These are phyloP conservation scores for Vaccinium myrtillus DNA, from an alignment of 148 eudicot genomes.

Conservation along the genomic window DNA sequence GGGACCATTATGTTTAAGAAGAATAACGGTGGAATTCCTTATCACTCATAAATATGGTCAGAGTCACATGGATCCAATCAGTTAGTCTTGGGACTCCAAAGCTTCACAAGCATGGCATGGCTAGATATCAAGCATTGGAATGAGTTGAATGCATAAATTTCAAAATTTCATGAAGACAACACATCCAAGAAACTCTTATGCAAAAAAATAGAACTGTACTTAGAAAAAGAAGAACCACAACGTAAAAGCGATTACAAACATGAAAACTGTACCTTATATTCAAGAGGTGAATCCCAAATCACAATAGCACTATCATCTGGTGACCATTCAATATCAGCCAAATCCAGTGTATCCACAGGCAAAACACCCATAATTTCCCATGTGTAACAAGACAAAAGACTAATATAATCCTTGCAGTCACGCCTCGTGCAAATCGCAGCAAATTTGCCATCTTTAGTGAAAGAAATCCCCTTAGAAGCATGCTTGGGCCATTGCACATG, in stretches of 20 bases:
- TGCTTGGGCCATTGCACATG: slow-evolving; percentile 92
- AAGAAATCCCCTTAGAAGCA: slow-evolving; percentile 85
- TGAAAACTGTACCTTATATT: slow-evolving; percentile 66
- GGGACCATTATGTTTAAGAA: neutral
- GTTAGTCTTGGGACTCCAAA: neutral
- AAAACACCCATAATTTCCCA: slow-evolving; percentile 95
- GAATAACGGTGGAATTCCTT: neutral
- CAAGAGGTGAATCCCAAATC: slow-evolving; percentile 97
- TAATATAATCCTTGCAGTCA: slow-evolving; percentile 92
- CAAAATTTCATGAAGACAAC: neutral
- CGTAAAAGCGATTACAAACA: neutral
- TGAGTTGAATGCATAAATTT: neutral
- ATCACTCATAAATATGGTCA: neutral
- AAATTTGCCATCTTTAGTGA: slow-evolving; percentile 88
- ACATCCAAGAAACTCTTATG: neutral
- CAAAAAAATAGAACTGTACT: neutral
- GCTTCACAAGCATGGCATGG: neutral
- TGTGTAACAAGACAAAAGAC: slow-evolving; percentile 73
- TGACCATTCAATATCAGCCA: slow-evolving; percentile 93
- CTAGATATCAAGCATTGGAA: neutral
- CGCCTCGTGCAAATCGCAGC: slow-evolving; percentile 96
- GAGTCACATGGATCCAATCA: neutral
- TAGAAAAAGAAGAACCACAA: neutral
- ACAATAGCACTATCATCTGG: slow-evolving; percentile 96
- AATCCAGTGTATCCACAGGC: slow-evolving; percentile 88